phyloP scores from a whole-genome alignment of 331 rosid genomes.

The Malus hybrid region DNA sequence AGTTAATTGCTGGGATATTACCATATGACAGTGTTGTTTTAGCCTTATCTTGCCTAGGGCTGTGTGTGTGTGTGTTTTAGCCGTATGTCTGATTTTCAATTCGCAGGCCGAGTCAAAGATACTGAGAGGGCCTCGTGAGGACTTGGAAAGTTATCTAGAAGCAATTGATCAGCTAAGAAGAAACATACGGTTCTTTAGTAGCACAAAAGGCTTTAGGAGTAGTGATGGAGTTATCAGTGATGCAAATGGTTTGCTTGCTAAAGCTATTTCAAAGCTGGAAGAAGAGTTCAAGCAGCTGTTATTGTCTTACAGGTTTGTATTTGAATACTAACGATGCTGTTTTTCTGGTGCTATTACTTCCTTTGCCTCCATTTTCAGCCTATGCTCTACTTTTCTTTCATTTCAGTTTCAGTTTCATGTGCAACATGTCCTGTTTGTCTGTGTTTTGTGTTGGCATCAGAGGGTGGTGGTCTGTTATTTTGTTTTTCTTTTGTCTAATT shows the following conservation, averaged over 20 bases:
- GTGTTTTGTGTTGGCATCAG: neutral
- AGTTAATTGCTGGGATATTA: neutral
- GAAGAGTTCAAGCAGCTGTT: conserved; percentile 79
- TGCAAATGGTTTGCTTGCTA: conserved; percentile 65
- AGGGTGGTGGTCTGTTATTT: neutral
- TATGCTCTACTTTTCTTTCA: neutral
- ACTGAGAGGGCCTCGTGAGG: conserved; percentile 86
- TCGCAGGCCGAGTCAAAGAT: conserved; percentile 77
- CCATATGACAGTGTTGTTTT: neutral
- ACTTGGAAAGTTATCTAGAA: conserved; percentile 82
- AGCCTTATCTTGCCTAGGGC: neutral
- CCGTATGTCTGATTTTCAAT: conserved; percentile 1
- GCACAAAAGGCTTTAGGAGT: conserved; percentile 63
- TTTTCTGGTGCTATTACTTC: too few relatives aligned
- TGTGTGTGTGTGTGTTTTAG: neutral
- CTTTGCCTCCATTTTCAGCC: neutral
- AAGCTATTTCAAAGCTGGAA: conserved; percentile 87
- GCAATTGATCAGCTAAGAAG: conserved; percentile 76
- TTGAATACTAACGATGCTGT: neutral
- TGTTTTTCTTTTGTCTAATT: too few relatives aligned
- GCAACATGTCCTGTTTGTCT: neutral
- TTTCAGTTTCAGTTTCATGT: neutral
- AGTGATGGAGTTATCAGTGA: conserved; percentile 58
- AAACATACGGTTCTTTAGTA: conserved; percentile 69
- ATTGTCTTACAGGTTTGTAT: conserved; percentile 68